Evolutionary conservation across 2,329 filamentous ascomycete genomes (phyloP), one percentile per base, ranked within the genome.

Genomic region (Periconia digitata): DNA sequence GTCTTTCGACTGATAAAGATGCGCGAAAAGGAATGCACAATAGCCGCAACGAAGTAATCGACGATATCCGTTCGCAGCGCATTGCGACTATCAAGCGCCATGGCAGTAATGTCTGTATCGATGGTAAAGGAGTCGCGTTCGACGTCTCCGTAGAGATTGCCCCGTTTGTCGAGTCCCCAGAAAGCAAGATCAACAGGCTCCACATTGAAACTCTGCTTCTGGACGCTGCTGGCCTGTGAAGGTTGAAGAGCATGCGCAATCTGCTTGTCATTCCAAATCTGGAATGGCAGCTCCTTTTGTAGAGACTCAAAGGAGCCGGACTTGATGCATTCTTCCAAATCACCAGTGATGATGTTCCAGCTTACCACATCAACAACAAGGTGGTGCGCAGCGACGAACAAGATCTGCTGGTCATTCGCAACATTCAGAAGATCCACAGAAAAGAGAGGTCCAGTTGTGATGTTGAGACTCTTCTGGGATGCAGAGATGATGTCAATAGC

Each of bases 1-100:
- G 72, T 63, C 0, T 57, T 51, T 16, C 82, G 74, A 43, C 84
- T 79, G 13, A 75, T 71, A 49, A 85, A 85, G 0, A 76, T 76
- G 47, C 78, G 77, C 2, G 74, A 70, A 60, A 85, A 85, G 0
- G 82, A 81, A 6, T 83, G 74, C 3, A 82, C 60, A 5, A 84
- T 67, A 0, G 79, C 75, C 2, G 82, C 75, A 5, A 84, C 63
- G 53, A 82, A 78, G 2, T 84, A 73, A 53, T 84, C 80, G 7
- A 77, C 74, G 0, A 75, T 66, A 37, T 84, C 79, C 0, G 79
- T 82, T 41, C 75, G 72, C 50, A 83, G 73, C 2, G 76, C 74
- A 8, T 71, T 65, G 43, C 78, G 60, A 17, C 58, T 48, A 12
- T 59, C 43, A 12, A 66, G 51, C 10, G 60, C 64, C 49, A 53